Base-by-base conservation (phyloP, 2,329 filamentous ascomycete genomes). In the Epichloe uncinata region DNA sequence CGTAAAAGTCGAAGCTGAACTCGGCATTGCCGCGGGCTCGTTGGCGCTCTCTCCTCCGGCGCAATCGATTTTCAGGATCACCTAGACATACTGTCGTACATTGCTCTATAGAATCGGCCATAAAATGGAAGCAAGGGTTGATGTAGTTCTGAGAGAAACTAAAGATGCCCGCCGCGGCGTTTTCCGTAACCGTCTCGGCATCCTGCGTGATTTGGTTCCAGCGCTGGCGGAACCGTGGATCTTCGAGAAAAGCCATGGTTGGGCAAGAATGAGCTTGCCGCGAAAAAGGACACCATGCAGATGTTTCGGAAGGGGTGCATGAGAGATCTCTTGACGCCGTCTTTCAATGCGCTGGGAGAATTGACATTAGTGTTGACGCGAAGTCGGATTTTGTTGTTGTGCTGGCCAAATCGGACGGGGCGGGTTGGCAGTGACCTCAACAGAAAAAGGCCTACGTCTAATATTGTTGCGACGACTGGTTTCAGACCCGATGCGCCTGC, bases 1-100 rank as follows among this genome's bases (percentile, higher is more conserved):
- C 91, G 70, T 97, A 97, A 65, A 97, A 97, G 66, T 96, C 91
- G 63, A 97, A 97, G 60, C 80, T 90, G 59, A 85, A 79, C 67
- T 96, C 90, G 30, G 89, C 85, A 48, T 81, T 68, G 2, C 79
- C 80, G 53, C 70, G 67, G 22, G 72, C 69, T 8, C 76, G 71
- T 20, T 77, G 75, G 42, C 84, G 78, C 59, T 88, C 81, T 53
- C 83, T 73, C 43, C 73, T 68, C 50, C 87, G 80, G 33, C 86
- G 81, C 45, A 81, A 71, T 52, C 85, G 81, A 62, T 91, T 86
- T 57, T 90, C 85, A 49, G 79, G 79, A 60, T 80, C 81, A 49
- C 86, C 84, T 36, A 82, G 67, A 56, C 87, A 87, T 48, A 82
- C 79, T 12, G 80, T 73, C 42, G 83, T 81, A 58, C 88, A 89